Evolutionary conservation across 2,329 filamentous ascomycete species (phyloP).

Genomic region (Sclerotiophoma versabilis): DNA sequence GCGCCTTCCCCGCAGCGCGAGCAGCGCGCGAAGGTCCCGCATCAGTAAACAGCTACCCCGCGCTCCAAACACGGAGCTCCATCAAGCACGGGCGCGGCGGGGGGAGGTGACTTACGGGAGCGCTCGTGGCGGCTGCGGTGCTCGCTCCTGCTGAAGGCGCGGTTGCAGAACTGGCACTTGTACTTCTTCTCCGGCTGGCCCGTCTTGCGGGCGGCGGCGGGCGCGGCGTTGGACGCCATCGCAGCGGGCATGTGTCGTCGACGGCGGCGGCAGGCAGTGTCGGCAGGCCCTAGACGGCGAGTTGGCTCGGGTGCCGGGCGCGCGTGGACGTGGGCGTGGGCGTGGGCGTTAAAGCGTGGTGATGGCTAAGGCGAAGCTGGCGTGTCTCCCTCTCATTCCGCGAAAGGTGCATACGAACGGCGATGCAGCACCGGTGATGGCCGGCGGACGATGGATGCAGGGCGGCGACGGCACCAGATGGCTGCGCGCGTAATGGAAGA

Average conservation of each 20-base stretch:
- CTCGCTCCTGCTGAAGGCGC: slow-evolving; percentile 96
- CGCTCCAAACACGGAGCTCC: slow-evolving; percentile 32
- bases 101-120: slow-evolving; percentile 78
- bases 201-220: slow-evolving; percentile 75
- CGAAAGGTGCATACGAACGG: slow-evolving; percentile 31
- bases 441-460: slow-evolving; percentile 23
- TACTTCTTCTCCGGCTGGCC: slow-evolving; percentile 92
- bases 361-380: slow-evolving; percentile 33
- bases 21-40: slow-evolving; percentile 40
- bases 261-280: background rate
- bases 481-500: slow-evolving; percentile 33
- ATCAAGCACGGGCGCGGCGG: slow-evolving; percentile 22
- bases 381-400: slow-evolving; percentile 42
- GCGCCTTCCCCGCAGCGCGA: slow-evolving; percentile 46
- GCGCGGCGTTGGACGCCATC: slow-evolving; percentile 71
- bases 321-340: slow-evolving; percentile 47
- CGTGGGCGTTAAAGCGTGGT: slow-evolving; percentile 48
- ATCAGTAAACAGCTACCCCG: slow-evolving; percentile 44
- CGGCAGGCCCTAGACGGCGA: slow-evolving; percentile 14
- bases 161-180: slow-evolving; percentile 98
- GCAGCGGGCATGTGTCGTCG: slow-evolving; percentile 68
- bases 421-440: slow-evolving; percentile 32
- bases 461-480: slow-evolving; percentile 18
- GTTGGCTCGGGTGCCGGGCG: slow-evolving; percentile 40
- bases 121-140: slow-evolving; percentile 96